Percentiles rank a stretch among this genome's conserved stretches.
Conservation (phyloP, 345 rosid genomes). For the Eucalyptus polyanthemos region DNA sequence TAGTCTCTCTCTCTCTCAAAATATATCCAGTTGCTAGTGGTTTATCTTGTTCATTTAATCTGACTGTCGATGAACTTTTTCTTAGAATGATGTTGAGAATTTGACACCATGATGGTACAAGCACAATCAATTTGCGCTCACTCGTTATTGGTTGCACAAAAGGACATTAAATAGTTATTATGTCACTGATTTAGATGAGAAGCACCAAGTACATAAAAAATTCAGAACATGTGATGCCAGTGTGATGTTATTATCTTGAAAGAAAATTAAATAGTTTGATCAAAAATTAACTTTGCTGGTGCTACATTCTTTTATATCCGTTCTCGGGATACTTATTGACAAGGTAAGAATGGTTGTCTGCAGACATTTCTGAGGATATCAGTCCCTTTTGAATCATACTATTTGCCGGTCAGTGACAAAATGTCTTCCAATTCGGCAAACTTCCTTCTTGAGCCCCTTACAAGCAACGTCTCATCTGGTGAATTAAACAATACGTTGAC, state of each 20-base stretch:
- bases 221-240: neutral
- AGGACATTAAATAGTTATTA: neutral
- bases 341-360: conserved; percentile 20
- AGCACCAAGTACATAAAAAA: neutral
- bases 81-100: neutral
- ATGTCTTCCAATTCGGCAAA: conserved; percentile 36
- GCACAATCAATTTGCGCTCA: neutral
- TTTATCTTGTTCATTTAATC: neutral
- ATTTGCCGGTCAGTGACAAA: conserved; percentile 48
- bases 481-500: conserved; percentile 52
- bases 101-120: neutral
- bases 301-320: neutral
- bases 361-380: conserved; percentile 76
- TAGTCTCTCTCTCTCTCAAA: neutral
- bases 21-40: neutral
- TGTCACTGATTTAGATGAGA: neutral
- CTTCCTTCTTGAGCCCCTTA: conserved; percentile 63
- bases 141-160: neutral
- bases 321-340: conserved; percentile 7
- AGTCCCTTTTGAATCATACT: conserved; percentile 66
- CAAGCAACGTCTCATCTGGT: conserved; percentile 49
- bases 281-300: neutral
- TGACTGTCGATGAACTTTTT: neutral
- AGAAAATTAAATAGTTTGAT: neutral
- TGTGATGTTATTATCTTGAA: neutral